Conservation (phyloP, 495 filamentous ascomycete species). For the Apodospora peruviana region DNA sequence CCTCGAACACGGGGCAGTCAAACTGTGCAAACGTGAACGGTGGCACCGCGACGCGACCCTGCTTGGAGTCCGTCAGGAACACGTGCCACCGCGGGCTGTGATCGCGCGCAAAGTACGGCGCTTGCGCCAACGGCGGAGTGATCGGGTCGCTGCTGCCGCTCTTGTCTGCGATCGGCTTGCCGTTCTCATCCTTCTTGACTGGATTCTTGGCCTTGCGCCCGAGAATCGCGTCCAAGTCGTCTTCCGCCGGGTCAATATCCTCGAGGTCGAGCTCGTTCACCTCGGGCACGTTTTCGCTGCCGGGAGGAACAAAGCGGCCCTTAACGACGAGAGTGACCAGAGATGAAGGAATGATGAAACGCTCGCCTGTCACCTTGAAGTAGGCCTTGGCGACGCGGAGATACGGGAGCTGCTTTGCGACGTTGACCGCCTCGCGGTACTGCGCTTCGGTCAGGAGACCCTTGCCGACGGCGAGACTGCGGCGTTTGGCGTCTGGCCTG, state of each 20-base stretch:
- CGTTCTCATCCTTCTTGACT: constrained; percentile 51
- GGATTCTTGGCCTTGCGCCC: constrained; percentile 65
- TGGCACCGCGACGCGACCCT: constrained; percentile 90
- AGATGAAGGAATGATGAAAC: constrained; percentile 84
- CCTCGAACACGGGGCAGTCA: constrained; percentile 75
- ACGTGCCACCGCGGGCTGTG: constrained; percentile 87
- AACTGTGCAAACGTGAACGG: constrained; percentile 88
- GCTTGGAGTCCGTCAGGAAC: constrained; percentile 88
- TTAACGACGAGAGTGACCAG: constrained; percentile 93
- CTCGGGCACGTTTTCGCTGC: constrained; percentile 62
- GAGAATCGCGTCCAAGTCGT: constrained; percentile 81
- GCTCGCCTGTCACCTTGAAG: constrained; percentile 97
- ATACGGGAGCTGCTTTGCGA: constrained; percentile 76
- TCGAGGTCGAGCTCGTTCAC: constrained; percentile 74
- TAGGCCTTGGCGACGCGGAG: constrained; percentile 88
- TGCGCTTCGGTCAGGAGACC: constrained; percentile 68
- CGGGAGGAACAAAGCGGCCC: constrained; percentile 88
- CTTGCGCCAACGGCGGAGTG: constrained; percentile 76
- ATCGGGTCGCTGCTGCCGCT: constrained; percentile 52
- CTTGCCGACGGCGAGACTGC: constrained; percentile 59
- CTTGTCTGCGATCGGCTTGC: constrained; percentile 41
- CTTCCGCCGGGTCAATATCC: constrained; percentile 89
- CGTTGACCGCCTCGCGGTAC: constrained; percentile 65
- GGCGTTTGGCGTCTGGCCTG: constrained; percentile 66
- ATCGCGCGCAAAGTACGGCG: constrained; percentile 84